Conservation (phyloP, 345 rosid genomes). For the rapeseed (Brassica napus) region DNA sequence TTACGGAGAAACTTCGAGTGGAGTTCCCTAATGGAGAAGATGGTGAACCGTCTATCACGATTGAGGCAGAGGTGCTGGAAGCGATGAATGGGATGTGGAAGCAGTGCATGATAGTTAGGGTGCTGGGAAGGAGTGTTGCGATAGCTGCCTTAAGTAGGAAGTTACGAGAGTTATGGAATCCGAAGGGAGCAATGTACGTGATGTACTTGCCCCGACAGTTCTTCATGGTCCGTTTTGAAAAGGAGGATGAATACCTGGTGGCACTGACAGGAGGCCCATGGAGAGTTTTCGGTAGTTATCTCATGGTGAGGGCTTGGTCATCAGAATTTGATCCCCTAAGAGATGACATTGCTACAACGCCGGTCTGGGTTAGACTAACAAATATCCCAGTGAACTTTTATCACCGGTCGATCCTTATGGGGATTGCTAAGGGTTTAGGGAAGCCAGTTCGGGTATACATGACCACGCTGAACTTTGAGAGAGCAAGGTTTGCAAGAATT, state of each 20-base stretch:
- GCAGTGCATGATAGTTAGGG: too few relatives aligned
- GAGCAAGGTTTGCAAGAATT: background rate
- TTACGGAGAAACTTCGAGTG: too few relatives aligned
- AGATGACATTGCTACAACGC: background rate
- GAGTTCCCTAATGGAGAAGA: too few relatives aligned
- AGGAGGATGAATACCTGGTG: too few relatives aligned
- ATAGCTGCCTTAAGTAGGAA: background rate
- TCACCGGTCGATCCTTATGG: background rate
- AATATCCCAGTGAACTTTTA: background rate
- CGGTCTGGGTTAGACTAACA: background rate
- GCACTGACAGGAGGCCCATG: too few relatives aligned
- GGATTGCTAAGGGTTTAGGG: background rate
- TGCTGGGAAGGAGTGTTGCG: background rate
- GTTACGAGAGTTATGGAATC: background rate
- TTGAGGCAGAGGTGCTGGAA: too few relatives aligned
- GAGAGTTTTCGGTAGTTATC: background rate
- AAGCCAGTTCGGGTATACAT: background rate
- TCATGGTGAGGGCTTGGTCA: background rate
- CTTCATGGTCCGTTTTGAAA: too few relatives aligned
- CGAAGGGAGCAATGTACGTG: background rate
- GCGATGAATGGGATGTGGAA: too few relatives aligned
- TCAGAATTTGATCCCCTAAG: background rate
- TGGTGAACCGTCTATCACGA: too few relatives aligned
- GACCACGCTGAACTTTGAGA: background rate
- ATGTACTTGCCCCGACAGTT: background rate